These are phyloP conservation scores for Yamadazyma diddensiae DNA, from an alignment of 1,139 yeast species.

Conservation along the genomic window DNA sequence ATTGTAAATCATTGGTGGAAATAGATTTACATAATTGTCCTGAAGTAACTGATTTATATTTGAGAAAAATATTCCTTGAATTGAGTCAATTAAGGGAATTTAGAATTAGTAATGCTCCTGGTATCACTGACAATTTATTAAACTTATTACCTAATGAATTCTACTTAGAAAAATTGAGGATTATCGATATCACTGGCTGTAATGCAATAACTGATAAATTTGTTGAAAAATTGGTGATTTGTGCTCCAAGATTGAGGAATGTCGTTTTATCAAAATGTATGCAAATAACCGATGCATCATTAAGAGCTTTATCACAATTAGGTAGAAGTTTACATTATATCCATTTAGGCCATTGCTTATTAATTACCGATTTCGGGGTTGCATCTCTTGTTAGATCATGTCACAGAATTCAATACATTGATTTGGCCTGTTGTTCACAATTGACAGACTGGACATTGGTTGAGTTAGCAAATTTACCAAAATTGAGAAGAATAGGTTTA, in stretches of 20 bases:
- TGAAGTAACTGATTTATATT: slow-evolving; percentile 62
- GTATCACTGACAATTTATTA: slow-evolving; percentile 65
- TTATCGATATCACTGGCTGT: slow-evolving; percentile 85
- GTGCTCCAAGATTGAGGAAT: slow-evolving; percentile 85
- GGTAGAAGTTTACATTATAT: slow-evolving; percentile 85
- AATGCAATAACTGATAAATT: slow-evolving; percentile 76
- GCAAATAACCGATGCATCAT: slow-evolving; percentile 80
- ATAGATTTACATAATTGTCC: slow-evolving; percentile 85
- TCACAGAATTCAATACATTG: slow-evolving; percentile 86
- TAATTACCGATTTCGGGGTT: slow-evolving; percentile 88
- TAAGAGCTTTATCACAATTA: slow-evolving; percentile 66
- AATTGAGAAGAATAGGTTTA: slow-evolving; percentile 84
- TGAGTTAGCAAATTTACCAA: slow-evolving; percentile 75
- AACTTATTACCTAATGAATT: slow-evolving; percentile 43
- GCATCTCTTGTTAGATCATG: slow-evolving; percentile 72
- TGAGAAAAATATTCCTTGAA: slow-evolving; percentile 59
- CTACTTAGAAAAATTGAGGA: slow-evolving; percentile 55
- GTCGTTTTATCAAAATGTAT: slow-evolving; percentile 88
- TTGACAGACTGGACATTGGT: slow-evolving; percentile 81
- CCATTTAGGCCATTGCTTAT: slow-evolving; percentile 91
- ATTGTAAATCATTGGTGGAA: slow-evolving; percentile 81
- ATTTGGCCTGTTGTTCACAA: slow-evolving; percentile 91
- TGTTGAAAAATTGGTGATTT: slow-evolving; percentile 65
- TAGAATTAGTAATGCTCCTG: slow-evolving; percentile 71
- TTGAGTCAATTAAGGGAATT: slow-evolving; percentile 77